Base-by-base conservation (phyloP, 2,329 filamentous ascomycete species). In the Trichoderma cornu-damae region DNA sequence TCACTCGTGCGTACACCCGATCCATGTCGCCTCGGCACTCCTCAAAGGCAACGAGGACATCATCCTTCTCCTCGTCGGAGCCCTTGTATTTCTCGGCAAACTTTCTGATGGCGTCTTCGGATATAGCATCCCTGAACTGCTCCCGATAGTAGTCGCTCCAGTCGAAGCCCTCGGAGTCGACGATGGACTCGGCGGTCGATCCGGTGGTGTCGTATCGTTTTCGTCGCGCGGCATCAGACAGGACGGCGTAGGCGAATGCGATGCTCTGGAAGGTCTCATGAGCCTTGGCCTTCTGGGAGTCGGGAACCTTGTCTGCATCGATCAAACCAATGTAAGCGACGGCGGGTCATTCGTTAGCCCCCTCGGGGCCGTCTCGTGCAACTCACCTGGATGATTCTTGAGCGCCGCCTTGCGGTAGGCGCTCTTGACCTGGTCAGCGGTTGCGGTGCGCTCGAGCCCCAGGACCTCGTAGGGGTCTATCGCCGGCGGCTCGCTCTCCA, bases 321-420 rank as follows among this genome's bases (percentile, higher is more conserved):
- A 37, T 9, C 20, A 35, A 16, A 37, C 8, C 20, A 35, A 16
- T 3, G 50, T 66, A 22, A 68, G 68, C 50, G 61, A 58, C 7
- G 7, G 44, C 24, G 20, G 35, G 40, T 20, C 9, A 8, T n/a
- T n/a, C n/a, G n/a, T n/a, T n/a, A 2, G 14, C 40, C n/a, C 20
- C 7, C 22, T 4, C 16, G 34, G 5, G 2, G 11, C 14, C n/a
- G 9, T 18, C 20, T 28, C n/a, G 16, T 9, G 22, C 34, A 24
- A 51, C 74, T 65, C 80, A 93, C 88, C 88, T 65, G 89, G 89
- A 67, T 99, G 94, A 65, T 92, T 83, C 71, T 85, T 91, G 59
- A 99, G 79, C 3, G 94, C 94, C 50, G 88, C 84, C 70, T 95
- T 96, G 68, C 90, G 88, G 76, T 99, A 99, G 16, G 93, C 90